Base-by-base conservation (phyloP, 768 basidiomycete genomes). In the Podaxis sp. region DNA sequence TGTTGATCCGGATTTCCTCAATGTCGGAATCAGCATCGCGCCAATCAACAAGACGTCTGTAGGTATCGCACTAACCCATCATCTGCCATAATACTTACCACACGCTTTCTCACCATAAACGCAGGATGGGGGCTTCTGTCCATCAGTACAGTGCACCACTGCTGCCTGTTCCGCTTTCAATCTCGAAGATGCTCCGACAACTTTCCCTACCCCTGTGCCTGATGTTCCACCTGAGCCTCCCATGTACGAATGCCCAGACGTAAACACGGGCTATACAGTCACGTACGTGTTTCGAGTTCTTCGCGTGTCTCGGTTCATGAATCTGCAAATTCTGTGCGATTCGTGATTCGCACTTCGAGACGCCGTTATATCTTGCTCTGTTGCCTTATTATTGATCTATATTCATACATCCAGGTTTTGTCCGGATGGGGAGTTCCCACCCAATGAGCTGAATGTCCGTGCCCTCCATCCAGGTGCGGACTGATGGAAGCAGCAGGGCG, bases 1-100 rank as follows among this genome's bases (percentile, higher is more conserved):
- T 38, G 65, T 68, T 44, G 74, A 76, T 49, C 65, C 64, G 4
- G 53, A 41, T 11, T 33, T 67, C 58, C 67, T 74, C 65, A 76
- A 75, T 51, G 68, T 64, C 15, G 74, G 70, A 2, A 59, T 75
- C 33, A 67, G 50, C n/a, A 68, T 75, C 30, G 56, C 63, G 3
- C 71, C 73, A 2, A 65, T 65, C 26, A 53, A 64, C 12, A 46
- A 56, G 7, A 40, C 63, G 10, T 8, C 54, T 10, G 54, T 55
- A 55, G n/a, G 48, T 38, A 17, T 36, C 36, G 4, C 38, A 38
- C 15, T 8, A 17, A 24, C 12, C 10, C 3, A 30, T 28, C 2
- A 33, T 8, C 22, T 12, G 12, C 7, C 46, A 53, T 46, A 33
- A 30, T 46, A 0, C 6, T 30, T 30, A 20, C 20, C 41, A 1